Evolutionary conservation across 1,139 yeast species (phyloP).

Genomic region (Kodamaea derodonti): DNA sequence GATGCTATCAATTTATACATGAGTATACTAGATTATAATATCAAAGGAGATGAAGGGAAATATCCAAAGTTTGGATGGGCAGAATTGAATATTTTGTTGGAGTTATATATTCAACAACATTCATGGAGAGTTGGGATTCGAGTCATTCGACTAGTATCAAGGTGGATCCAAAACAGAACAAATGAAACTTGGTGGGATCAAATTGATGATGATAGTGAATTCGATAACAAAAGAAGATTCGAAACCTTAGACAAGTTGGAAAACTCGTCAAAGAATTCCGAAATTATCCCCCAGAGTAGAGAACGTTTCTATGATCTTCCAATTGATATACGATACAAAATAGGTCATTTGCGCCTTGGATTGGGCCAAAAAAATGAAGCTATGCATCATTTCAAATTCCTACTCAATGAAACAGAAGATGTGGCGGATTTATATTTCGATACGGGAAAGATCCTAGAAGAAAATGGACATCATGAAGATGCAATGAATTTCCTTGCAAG

Average conservation of each 20-base stretch:
- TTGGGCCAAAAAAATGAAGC: constrained; percentile 69
- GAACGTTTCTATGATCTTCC: constrained; percentile 53
- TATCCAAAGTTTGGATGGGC: constrained; percentile 75
- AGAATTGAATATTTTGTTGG: constrained; percentile 78
- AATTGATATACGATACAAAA: constrained; percentile 78
- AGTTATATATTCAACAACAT: constrained; percentile 65
- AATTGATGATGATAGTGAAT: constrained; percentile 71
- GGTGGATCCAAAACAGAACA: constrained; percentile 78
- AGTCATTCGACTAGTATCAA: constrained; percentile 63
- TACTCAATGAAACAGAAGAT: constrained; percentile 53
- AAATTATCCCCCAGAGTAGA: constrained; percentile 22
- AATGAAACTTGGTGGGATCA: constrained; percentile 85
- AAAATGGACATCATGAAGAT: constrained; percentile 62
- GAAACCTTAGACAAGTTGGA: constrained; percentile 18
- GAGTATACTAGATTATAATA: constrained; percentile 58
- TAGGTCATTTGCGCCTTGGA: constrained; percentile 71
- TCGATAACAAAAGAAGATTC: constrained; percentile 59
- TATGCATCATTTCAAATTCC: constrained; percentile 57
- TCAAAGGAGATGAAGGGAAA: constrained; percentile 22
- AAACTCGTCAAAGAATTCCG: not conserved
- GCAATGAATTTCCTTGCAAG: constrained; percentile 66
- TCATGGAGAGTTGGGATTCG: constrained; percentile 63
- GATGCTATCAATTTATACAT: constrained; percentile 82
- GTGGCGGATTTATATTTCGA: constrained; percentile 72
- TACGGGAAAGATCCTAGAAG: constrained; percentile 72